These are phyloP conservation scores for Phytophthora pistaciae DNA, from an alignment of 352 stramenopile genomes.

Conservation along the genomic window DNA sequence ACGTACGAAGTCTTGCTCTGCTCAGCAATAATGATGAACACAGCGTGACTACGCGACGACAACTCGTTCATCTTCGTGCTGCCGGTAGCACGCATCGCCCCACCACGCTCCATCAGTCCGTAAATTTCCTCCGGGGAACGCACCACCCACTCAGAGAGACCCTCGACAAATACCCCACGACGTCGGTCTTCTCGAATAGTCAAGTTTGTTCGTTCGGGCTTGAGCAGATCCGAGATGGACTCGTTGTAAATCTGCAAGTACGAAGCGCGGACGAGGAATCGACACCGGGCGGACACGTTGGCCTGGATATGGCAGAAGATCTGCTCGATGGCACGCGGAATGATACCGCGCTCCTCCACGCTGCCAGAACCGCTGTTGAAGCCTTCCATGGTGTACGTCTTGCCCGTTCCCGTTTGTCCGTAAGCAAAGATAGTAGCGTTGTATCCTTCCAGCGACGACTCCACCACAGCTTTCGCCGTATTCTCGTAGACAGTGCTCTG, in stretches of 20 bases:
- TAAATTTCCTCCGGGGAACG: conserved; percentile 94
- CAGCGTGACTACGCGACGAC: conserved; percentile 88
- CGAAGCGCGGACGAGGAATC: conserved; percentile 93
- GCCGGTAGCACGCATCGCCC: conserved; percentile 81
- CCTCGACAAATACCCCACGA: conserved; percentile 94
- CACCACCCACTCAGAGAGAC: conserved; percentile 95
- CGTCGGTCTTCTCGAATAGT: conserved; percentile 95
- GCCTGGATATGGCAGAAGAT: conserved; percentile 93
- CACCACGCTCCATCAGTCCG: conserved; percentile 94
- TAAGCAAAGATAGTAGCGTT: conserved; percentile 94
- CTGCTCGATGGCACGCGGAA: conserved; percentile 97
- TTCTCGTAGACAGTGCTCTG: conserved; percentile 95
- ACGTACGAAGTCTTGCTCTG: conserved; percentile 93
- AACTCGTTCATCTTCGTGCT: conserved; percentile 93
- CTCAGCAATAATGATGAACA: conserved; percentile 97
- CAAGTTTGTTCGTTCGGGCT: conserved; percentile 92
- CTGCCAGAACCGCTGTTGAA: conserved; percentile 89
- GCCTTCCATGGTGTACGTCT: conserved; percentile 98
- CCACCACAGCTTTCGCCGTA: conserved; percentile 92
- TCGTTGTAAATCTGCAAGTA: conserved; percentile 98
- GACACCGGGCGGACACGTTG: conserved; percentile 84
- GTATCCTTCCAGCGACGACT: conserved; percentile 93
- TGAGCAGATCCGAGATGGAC: conserved; percentile 94
- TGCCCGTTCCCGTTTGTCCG: conserved; percentile 92
- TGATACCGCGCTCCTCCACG: conserved; percentile 96